phyloP scores from a whole-genome alignment of 257 asterid species.

The Capsicum pubescens region DNA sequence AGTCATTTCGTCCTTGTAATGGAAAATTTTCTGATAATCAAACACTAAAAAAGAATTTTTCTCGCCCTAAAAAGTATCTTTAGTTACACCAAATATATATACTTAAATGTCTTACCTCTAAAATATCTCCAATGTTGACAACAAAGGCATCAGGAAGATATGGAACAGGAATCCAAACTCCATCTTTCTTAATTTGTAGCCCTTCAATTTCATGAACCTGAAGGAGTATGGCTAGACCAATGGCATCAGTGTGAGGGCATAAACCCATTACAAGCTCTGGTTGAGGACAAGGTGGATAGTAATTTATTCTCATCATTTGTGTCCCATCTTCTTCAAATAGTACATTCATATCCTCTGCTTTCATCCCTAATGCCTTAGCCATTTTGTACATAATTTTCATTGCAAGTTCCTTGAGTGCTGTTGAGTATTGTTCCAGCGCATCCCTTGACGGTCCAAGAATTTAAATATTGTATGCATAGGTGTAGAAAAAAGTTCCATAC shows the following conservation, averaged over 20 bases:
- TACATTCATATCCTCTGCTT: not conserved
- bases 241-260: constrained; percentile 51
- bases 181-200: constrained; percentile 56
- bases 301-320: constrained; percentile 61
- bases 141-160: constrained; percentile 55
- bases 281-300: constrained; percentile 62
- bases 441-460: constrained; percentile 35
- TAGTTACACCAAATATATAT: too few relatives aligned
- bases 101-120: constrained; percentile 44
- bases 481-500: not conserved
- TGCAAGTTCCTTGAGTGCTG: constrained; percentile 42
- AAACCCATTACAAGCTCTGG: constrained; percentile 62
- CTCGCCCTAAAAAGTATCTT: too few relatives aligned
- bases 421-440: constrained; percentile 53
- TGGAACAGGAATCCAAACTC: constrained; percentile 50
- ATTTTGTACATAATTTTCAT: constrained; percentile 50
- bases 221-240: constrained; percentile 54
- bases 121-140: constrained; percentile 50
- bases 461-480: not conserved
- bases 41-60: too few relatives aligned
- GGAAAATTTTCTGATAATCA: too few relatives aligned
- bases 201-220: constrained; percentile 54
- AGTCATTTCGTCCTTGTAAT: too few relatives aligned
- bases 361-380: constrained; percentile 24
- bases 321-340: constrained; percentile 41